Conservation (phyloP, 805 yeast genomes). For the Dipodascopsis uninucleata region DNA sequence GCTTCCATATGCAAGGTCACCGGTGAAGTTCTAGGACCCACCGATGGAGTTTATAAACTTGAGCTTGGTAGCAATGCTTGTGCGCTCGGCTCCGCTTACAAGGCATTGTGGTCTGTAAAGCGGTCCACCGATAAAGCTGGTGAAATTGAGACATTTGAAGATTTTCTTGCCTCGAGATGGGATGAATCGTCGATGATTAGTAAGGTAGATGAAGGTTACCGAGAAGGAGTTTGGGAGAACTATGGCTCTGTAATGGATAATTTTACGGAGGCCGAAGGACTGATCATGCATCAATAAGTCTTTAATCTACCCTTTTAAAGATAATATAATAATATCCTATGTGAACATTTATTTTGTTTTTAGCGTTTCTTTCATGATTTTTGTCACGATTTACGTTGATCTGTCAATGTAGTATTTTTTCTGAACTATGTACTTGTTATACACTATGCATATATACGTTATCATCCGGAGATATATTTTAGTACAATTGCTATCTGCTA, state of each 20-base stretch:
- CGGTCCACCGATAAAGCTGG: constrained; percentile 7
- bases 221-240: constrained; percentile 24
- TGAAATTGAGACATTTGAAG: constrained; percentile 41
- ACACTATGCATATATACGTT: too few species aligned
- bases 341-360: too few species aligned
- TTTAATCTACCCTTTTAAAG: too few species aligned
- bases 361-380: too few species aligned
- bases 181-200: constrained; percentile 22
- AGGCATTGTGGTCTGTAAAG: constrained; percentile 51
- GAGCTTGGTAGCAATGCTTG: constrained; percentile 79
- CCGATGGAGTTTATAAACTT: constrained; percentile 61
- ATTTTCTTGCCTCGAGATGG: constrained; percentile 28
- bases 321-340: too few species aligned
- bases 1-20: constrained; percentile 61
- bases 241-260: constrained; percentile 20
- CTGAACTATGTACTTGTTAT: too few species aligned
- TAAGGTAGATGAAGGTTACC: constrained; percentile 25
- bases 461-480: too few species aligned
- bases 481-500: too few species aligned
- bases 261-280: constrained; percentile 20
- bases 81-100: constrained; percentile 86
- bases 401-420: too few species aligned
- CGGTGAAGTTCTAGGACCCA: constrained; percentile 66
- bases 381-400: too few species aligned
- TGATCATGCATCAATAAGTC: too few species aligned